Base-by-base conservation (phyloP, 345 rosid species). In the Melastoma malabathricum region DNA sequence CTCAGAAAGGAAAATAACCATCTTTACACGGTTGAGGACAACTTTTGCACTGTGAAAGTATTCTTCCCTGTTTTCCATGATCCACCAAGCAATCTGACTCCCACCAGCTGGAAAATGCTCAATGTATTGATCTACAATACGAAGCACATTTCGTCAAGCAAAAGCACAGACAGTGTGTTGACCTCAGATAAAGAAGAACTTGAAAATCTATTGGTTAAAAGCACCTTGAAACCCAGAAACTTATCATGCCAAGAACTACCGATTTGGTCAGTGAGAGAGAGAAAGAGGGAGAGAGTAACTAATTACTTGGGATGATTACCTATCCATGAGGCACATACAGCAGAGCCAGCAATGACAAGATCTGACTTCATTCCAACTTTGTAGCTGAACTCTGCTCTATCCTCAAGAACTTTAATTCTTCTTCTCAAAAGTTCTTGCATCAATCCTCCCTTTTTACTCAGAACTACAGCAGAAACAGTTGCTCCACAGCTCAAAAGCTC, bases 401-500 rank as follows among this genome's bases (percentile, higher is more conserved):
- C 98, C 63, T 90, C 98, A 46, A 90, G 72, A 57, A 90, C 96
- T 70, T 77, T 90, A 67, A 90, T 86, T 69, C 70, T 76, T 77
- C 96, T 84, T 74, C 94, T 82, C 7, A 65, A 48, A 58, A 90
- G 94, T 70, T 86, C 98, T 1, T 75, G 63, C 87, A 90, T 56
- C 62, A 90, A 66, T 16, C 98, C 98, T 64, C 98, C 98, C 69
- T 74, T 90, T 71, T 72, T 83, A 68, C 94, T 86, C 39, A 90
- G 84, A 67, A 86, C 96, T 39, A 86, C 96, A 34, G 89, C 98
- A 43, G 92, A 86, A 48, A 90, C 98, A 31, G 96, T 75, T 59
- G 96, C 98, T 49, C 98, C 98, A 58, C 98, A 86, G 87, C 98
- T 90, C 79, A 90, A 55, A 70, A 90, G 85, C 72, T 90, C 98